These are phyloP conservation scores for Rubus parviflorus DNA, from an alignment of 306 rosid genomes.

Conservation along the genomic window DNA sequence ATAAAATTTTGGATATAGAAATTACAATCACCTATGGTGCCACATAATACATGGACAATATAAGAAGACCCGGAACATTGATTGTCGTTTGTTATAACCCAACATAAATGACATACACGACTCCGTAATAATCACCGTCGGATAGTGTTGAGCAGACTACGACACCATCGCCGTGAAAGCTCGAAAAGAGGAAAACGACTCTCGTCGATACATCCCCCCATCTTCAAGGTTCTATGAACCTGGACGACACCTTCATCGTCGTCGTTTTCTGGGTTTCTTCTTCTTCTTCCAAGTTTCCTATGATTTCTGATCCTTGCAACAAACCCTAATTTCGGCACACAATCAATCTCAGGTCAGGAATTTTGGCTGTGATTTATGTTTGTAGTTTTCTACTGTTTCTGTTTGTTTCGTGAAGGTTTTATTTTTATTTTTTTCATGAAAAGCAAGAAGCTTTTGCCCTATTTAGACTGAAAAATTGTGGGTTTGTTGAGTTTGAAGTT, in stretches of 20 bases:
- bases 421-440: background rate
- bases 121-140: slow-evolving; percentile 12
- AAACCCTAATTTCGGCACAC: slow-evolving; percentile 17
- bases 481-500: background rate
- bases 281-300: background rate
- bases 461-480: background rate
- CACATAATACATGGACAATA: background rate
- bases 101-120: slow-evolving; percentile 11
- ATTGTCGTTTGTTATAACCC: slow-evolving; percentile 13
- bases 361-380: background rate
- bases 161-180: slow-evolving; percentile 13
- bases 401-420: slow-evolving; percentile 1
- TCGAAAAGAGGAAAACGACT: slow-evolving; percentile 7
- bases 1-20: too few relatives aligned
- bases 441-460: background rate
- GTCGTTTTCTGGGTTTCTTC: slow-evolving; percentile 29
- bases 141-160: background rate
- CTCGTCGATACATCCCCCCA: background rate
- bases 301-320: slow-evolving; percentile 1
- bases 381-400: background rate
- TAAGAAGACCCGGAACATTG: background rate
- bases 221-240: background rate
- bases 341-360: slow-evolving; percentile 17
- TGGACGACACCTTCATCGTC: slow-evolving; percentile 32
- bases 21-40: background rate